Percentiles rank a stretch among this genome's conserved stretches.
Conservation (phyloP, 2,329 filamentous ascomycete species). For the Aspergillus fructus region DNA sequence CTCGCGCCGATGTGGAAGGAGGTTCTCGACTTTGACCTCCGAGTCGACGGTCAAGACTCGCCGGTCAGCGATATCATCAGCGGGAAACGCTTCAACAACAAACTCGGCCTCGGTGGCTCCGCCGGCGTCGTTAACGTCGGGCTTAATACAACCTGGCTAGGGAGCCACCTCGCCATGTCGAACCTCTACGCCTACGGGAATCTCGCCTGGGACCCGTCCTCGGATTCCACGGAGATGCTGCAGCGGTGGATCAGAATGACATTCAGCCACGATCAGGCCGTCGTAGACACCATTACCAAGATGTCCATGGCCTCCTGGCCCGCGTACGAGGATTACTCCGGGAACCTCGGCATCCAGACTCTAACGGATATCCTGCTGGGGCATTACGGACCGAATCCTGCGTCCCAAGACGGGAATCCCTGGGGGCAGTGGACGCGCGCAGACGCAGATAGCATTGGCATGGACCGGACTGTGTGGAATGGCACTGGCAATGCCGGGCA, state of each 20-base stretch:
- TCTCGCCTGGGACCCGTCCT: slow-evolving; percentile 63
- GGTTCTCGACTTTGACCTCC: slow-evolving; percentile 66
- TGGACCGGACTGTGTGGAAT: slow-evolving; percentile 69
- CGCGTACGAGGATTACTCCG: slow-evolving; percentile 68
- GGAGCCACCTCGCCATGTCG: slow-evolving; percentile 68
- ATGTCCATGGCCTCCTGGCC: slow-evolving; percentile 71
- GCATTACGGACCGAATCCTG: slow-evolving; percentile 68
- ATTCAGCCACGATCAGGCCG: slow-evolving; percentile 55
- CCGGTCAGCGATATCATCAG: slow-evolving; percentile 61
- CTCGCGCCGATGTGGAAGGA: slow-evolving; percentile 68
- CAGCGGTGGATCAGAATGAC: slow-evolving; percentile 69
- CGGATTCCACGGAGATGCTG: slow-evolving; percentile 52
- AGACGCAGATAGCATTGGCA: slow-evolving; percentile 59
- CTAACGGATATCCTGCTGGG: slow-evolving; percentile 66
- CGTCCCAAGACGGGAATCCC: slow-evolving; percentile 64
- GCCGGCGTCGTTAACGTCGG: slow-evolving; percentile 69
- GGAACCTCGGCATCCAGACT: slow-evolving; percentile 69
- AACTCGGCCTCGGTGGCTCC: slow-evolving; percentile 54
- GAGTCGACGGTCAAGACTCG: slow-evolving; percentile 57
- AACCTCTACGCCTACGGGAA: slow-evolving; percentile 70
- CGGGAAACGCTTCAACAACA: slow-evolving; percentile 58
- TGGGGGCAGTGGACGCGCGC: slow-evolving; percentile 75
- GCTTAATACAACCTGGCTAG: slow-evolving; percentile 65
- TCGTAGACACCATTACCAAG: slow-evolving; percentile 60
- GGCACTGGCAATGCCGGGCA: slow-evolving; percentile 67